Evolutionary conservation across 2,329 filamentous ascomycete species (phyloP).

Genomic region (Didymella segeticola): DNA sequence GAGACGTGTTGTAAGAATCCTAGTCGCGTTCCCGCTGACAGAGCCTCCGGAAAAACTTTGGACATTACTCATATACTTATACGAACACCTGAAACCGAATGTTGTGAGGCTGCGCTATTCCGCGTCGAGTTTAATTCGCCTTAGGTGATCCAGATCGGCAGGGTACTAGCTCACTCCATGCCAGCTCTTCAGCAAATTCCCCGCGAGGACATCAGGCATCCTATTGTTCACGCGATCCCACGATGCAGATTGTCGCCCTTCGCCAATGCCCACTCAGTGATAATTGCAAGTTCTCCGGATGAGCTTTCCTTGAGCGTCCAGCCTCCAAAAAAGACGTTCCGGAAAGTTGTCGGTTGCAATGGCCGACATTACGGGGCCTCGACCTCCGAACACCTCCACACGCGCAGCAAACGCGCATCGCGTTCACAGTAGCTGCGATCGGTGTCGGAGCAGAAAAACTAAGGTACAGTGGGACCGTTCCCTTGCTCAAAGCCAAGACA

Average conservation of each 20-base stretch:
- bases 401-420: slow-evolving; percentile 41
- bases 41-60: background rate
- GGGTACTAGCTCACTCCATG: slow-evolving; percentile 6
- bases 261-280: slow-evolving; percentile 5
- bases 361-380: slow-evolving; percentile 33
- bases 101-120: slow-evolving; percentile 1
- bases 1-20: background rate
- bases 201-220: slow-evolving; percentile 12
- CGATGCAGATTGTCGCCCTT: slow-evolving; percentile 7
- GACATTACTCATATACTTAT: slow-evolving; percentile 6
- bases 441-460: slow-evolving; percentile 48
- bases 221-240: slow-evolving; percentile 10
- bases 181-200: slow-evolving; percentile 8
- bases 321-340: background rate
- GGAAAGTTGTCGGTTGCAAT: slow-evolving; percentile 25
- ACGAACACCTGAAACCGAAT: slow-evolving; percentile 7
- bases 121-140: slow-evolving; percentile 1
- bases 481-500: slow-evolving; percentile 27
- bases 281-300: slow-evolving; percentile 6
- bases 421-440: slow-evolving; percentile 48
- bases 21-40: slow-evolving; percentile 4
- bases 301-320: slow-evolving; percentile 4
- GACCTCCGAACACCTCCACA: slow-evolving; percentile 23
- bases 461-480: slow-evolving; percentile 34
- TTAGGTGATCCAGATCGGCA: slow-evolving; percentile 16